Evolutionary conservation across 73 alveolate genomes (phyloP).

Genomic region (Tetrahymena borealis): DNA sequence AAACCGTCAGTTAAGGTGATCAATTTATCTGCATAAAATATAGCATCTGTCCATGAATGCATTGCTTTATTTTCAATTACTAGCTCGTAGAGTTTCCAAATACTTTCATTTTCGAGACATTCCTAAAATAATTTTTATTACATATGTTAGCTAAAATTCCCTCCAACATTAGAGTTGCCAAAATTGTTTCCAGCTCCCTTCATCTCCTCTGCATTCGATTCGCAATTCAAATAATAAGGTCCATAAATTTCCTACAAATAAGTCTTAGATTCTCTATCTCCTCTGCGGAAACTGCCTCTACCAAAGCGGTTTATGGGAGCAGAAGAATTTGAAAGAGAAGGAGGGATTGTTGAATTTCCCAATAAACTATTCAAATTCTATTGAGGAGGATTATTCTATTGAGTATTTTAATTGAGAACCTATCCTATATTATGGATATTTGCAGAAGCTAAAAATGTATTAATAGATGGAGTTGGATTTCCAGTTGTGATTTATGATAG

Average conservation of each 20-base stretch:
- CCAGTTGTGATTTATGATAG: no score
- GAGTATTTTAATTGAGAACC: neutral
- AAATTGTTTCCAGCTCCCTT: neutral
- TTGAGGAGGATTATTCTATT: neutral
- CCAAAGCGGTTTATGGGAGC: neutral
- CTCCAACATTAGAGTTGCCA: neutral
- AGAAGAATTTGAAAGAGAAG: neutral
- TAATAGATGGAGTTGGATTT: neutral
- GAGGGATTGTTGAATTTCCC: neutral
- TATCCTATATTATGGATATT: neutral
- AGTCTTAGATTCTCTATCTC: neutral
- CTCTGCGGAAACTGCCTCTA: neutral
- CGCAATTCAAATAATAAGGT: neutral
- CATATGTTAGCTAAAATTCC: neutral
- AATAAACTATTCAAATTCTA: neutral
- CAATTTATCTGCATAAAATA: neutral
- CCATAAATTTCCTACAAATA: neutral
- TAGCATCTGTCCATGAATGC: neutral
- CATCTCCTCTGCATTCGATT: neutral
- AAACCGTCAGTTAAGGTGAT: neutral
- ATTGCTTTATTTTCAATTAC: neutral
- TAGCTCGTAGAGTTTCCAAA: neutral
- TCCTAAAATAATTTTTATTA: neutral
- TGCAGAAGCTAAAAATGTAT: neutral
- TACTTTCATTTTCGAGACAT: neutral